These are phyloP conservation scores for Rhizopogon vinicolor DNA, from an alignment of 768 basidiomycete species.

Conservation along the genomic window DNA sequence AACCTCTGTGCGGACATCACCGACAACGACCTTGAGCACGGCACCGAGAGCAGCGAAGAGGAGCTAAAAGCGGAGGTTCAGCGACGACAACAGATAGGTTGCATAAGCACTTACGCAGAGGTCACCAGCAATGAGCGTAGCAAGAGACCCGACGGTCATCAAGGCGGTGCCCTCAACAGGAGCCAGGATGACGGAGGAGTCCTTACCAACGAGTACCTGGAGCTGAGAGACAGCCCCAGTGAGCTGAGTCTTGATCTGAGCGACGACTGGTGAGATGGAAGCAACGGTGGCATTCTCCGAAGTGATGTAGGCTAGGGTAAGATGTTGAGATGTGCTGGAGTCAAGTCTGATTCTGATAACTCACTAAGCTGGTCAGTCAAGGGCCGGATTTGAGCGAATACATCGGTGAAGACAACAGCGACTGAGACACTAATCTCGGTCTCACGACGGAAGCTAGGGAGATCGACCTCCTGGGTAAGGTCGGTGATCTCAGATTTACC, in stretches of 20 bases:
- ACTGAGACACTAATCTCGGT: constrained; percentile 7
- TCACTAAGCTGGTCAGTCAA: constrained; percentile 20
- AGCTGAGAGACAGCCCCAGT: constrained; percentile 17
- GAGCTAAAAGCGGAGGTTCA: constrained; percentile 11
- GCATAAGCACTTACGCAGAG: constrained; percentile 14
- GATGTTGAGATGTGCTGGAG: background rate
- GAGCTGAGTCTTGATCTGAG: constrained; percentile 19
- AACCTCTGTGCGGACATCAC: constrained; percentile 9
- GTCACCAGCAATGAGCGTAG: constrained; percentile 16
- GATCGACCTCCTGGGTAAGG: background rate
- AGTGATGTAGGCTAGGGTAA: constrained; percentile 18
- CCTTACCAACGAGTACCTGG: constrained; percentile 20
- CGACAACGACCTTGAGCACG: constrained; percentile 16
- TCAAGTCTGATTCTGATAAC: background rate
- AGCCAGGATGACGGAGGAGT: constrained; percentile 20
- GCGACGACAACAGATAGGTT: background rate
- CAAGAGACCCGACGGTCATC: constrained; percentile 23
- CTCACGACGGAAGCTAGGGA: background rate
- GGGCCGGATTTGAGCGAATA: constrained; percentile 12
- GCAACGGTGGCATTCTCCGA: constrained; percentile 18
- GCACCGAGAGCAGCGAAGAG: constrained; percentile 22
- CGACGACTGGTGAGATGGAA: constrained; percentile 15
- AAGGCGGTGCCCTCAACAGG: constrained; percentile 13
- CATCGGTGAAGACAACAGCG: constrained; percentile 21
- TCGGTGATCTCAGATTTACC: background rate